A percentile compares a stretch with the other conserved stretches of the same genome.
Evolutionary conservation across 345 rosid species (phyloP).

Genomic region (Euphorbia tirucalli): DNA sequence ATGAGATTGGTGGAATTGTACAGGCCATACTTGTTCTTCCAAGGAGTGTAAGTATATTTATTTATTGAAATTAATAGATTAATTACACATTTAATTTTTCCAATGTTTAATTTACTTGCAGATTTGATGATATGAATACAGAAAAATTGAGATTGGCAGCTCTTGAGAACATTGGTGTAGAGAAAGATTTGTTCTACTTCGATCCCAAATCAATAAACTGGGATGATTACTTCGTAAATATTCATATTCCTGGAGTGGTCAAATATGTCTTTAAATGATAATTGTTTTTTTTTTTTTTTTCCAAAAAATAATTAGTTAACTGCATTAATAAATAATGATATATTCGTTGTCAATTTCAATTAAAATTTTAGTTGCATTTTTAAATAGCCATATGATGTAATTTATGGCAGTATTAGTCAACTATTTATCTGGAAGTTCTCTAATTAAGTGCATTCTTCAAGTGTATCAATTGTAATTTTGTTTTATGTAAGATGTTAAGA

Average conservation of each 20-base stretch:
- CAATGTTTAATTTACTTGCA: slow-evolving; percentile 19
- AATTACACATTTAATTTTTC: too few species aligned
- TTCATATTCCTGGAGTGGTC: slow-evolving; percentile 64
- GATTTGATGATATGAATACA: slow-evolving; percentile 65
- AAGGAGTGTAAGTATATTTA: slow-evolving; percentile 58
- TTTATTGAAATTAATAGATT: background rate
- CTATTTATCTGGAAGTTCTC: too few species aligned
- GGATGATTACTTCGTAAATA: slow-evolving; percentile 53
- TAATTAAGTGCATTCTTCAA: too few species aligned
- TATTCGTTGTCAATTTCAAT: too few species aligned
- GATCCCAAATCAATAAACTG: slow-evolving; percentile 60
- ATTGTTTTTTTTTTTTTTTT: too few species aligned
- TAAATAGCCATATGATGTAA: too few species aligned
- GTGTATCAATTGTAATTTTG: too few species aligned
- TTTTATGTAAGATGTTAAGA: too few species aligned
- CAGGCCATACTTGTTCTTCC: slow-evolving; percentile 74
- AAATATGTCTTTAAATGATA: slow-evolving; percentile 46
- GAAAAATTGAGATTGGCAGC: slow-evolving; percentile 40
- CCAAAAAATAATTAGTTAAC: too few species aligned
- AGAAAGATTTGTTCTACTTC: slow-evolving; percentile 40
- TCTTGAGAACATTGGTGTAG: slow-evolving; percentile 25
- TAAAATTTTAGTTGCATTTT: too few species aligned
- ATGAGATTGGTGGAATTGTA: slow-evolving; percentile 72
- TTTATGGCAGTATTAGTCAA: too few species aligned
- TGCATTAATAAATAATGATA: too few species aligned